These are phyloP conservation scores for Neoboletus brunneissimus DNA, from an alignment of 768 basidiomycete genomes.

Conservation along the genomic window DNA sequence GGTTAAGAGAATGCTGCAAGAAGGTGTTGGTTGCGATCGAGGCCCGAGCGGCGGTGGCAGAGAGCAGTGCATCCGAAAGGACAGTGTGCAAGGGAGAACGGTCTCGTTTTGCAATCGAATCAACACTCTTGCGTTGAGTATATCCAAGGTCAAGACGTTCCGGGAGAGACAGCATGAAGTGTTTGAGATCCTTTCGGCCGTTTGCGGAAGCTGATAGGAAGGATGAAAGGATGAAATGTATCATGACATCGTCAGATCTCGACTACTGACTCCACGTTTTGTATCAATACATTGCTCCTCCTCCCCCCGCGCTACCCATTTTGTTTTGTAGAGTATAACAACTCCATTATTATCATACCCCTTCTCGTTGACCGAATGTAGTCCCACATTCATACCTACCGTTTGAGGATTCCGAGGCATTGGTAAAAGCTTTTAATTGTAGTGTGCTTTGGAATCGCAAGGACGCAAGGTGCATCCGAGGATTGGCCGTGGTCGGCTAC, in stretches of 20 bases:
- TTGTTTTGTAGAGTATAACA: background rate
- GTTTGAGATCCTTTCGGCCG: conserved; percentile 50
- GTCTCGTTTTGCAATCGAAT: conserved; percentile 75
- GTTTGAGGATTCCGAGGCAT: background rate
- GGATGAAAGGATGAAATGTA: background rate
- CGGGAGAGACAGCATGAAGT: conserved; percentile 67
- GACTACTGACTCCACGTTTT: background rate
- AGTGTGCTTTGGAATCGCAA: no score
- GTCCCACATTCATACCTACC: background rate
- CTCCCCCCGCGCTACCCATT: background rate
- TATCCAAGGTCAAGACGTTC: conserved; percentile 72
- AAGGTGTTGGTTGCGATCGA: conserved; percentile 49
- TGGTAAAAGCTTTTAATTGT: no score
- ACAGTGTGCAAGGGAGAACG: conserved; percentile 61
- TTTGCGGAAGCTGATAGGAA: conserved; percentile 16
- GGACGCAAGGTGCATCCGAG: no score
- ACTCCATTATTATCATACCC: background rate
- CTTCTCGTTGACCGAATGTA: background rate
- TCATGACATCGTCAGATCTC: background rate
- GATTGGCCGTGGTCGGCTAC: no score
- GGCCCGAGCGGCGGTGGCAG: background rate
- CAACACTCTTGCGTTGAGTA: conserved; percentile 66
- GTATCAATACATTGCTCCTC: background rate
- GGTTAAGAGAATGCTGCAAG: conserved; percentile 53
- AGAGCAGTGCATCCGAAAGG: conserved; percentile 33